Evolutionary conservation across 164 flowering plant genomes (phyloP).

Genomic region (Tinospora cordifolia): DNA sequence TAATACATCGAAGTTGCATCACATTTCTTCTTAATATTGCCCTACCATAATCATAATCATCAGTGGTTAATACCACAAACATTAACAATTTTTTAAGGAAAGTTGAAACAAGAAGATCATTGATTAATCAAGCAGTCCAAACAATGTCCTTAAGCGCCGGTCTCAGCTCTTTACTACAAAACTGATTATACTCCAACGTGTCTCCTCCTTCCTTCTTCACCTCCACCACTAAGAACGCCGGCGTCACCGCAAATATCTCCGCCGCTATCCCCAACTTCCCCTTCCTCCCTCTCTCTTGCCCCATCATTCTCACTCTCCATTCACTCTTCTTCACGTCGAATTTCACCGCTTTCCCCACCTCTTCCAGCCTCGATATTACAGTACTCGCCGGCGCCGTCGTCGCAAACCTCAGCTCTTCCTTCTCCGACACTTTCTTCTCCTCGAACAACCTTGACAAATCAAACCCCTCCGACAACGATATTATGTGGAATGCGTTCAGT

Average conservation of each 20-base stretch:
- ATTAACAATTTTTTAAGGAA: too few relatives aligned
- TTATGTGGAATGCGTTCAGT: constrained; percentile 8
- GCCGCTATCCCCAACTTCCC: constrained; percentile 51
- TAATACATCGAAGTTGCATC: too few relatives aligned
- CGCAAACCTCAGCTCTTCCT: constrained; percentile 42
- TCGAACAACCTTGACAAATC: constrained; percentile 49
- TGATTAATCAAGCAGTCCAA: constrained; percentile 40
- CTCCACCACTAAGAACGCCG: constrained; percentile 52
- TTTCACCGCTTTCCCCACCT: constrained; percentile 28
- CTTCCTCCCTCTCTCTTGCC: constrained; percentile 49
- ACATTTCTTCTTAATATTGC: too few relatives aligned
- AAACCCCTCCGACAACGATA: constrained; percentile 15
- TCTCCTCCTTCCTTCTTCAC: constrained; percentile 64
- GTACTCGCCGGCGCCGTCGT: constrained; percentile 35
- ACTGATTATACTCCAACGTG: constrained; percentile 54
- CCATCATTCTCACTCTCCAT: constrained; percentile 33
- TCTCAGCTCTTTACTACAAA: constrained; percentile 54
- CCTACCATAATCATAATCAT: too few relatives aligned
- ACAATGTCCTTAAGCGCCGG: constrained; percentile 64
- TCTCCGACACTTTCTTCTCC: constrained; percentile 33
- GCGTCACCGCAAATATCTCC: constrained; percentile 49
- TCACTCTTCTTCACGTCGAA: constrained; percentile 39
- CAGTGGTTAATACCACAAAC: too few relatives aligned
- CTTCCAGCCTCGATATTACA: constrained; percentile 47
- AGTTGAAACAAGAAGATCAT: not conserved